A percentile compares a stretch with the other conserved stretches of the same genome.
Evolutionary conservation across 148 eudicot genomes (phyloP).

Genomic region (Rhododendron molle): DNA sequence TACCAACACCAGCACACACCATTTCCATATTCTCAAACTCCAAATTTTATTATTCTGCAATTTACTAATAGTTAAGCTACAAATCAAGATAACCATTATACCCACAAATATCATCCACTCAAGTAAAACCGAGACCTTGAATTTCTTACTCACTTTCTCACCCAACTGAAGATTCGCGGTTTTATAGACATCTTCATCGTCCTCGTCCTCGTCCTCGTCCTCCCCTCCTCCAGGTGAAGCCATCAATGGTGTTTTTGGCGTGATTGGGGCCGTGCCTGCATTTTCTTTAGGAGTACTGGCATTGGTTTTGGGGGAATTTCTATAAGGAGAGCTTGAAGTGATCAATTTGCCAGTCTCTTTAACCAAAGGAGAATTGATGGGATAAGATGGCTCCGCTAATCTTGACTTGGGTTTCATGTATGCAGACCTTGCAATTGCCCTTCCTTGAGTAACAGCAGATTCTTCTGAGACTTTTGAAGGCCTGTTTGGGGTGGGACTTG

Average conservation of each 20-base stretch:
- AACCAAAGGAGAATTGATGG: conserved; percentile 23
- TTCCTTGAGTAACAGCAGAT: conserved; percentile 23
- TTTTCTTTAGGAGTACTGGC: conserved; percentile 19
- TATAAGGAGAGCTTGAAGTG: conserved; percentile 26
- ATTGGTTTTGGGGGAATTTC: conserved; percentile 25
- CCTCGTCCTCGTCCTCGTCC: conserved; percentile 58
- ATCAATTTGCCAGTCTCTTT: conserved; percentile 19
- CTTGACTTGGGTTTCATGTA: conserved; percentile 69
- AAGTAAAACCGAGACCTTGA: conserved; percentile 25
- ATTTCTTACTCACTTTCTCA: conserved; percentile 28
- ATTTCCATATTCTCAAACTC: conserved; percentile 69
- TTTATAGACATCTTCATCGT: conserved; percentile 56
- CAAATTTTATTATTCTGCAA: conserved; percentile 28
- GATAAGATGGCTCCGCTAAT: conserved; percentile 57
- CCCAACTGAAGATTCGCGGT: conserved; percentile 19
- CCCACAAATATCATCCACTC: conserved; percentile 48
- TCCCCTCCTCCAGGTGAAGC: conserved; percentile 39
- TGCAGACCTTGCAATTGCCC: conserved; percentile 31
- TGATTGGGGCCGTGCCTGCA: conserved; percentile 31
- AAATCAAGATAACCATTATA: conserved; percentile 39
- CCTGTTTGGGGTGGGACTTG: conserved; percentile 34
- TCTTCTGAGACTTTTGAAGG: conserved; percentile 28
- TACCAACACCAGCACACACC: conserved; percentile 70
- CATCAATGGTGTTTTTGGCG: conserved; percentile 55
- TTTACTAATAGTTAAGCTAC: conserved; percentile 40